A percentile compares a stretch with the other conserved stretches of the same genome.
Evolutionary conservation across 495 filamentous ascomycete genomes (phyloP).

Genomic region (Aspergillus hancockii): DNA sequence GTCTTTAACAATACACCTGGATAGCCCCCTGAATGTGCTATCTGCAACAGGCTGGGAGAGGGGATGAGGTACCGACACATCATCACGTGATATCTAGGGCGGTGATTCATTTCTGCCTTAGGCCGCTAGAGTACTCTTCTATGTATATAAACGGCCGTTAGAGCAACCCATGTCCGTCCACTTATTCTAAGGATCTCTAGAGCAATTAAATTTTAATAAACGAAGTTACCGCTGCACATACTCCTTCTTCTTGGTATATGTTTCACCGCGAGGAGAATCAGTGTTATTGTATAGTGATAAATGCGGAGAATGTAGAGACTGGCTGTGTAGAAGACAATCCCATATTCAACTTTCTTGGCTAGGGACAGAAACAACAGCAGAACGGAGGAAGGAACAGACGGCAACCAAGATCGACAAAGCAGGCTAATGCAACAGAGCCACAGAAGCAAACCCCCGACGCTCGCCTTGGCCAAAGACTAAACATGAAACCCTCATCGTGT

Average conservation of each 20-base stretch:
- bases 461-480: slow-evolving; percentile 9
- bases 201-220: no score
- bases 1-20: not conserved
- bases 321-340: not conserved
- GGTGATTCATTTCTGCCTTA: not conserved
- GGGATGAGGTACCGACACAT: slow-evolving; percentile 13
- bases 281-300: not conserved
- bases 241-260: no score
- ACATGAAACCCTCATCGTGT: slow-evolving; percentile 9
- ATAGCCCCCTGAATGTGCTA: not conserved
- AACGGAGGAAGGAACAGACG: not conserved
- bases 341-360: not conserved
- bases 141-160: no score
- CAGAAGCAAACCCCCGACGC: slow-evolving; percentile 14
- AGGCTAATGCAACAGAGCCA: slow-evolving; percentile 14
- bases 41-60: not conserved
- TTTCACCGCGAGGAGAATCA: not conserved
- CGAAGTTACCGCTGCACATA: no score
- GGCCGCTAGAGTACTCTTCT: not conserved
- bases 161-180: no score
- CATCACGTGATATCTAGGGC: slow-evolving; percentile 14
- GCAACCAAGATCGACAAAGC: slow-evolving; percentile 5
- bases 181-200: no score
- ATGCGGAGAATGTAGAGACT: not conserved
- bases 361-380: slow-evolving; percentile 1